Evolutionary conservation across 2,329 filamentous ascomycete species (phyloP).

Genomic region (Colletotrichum tropicale): DNA sequence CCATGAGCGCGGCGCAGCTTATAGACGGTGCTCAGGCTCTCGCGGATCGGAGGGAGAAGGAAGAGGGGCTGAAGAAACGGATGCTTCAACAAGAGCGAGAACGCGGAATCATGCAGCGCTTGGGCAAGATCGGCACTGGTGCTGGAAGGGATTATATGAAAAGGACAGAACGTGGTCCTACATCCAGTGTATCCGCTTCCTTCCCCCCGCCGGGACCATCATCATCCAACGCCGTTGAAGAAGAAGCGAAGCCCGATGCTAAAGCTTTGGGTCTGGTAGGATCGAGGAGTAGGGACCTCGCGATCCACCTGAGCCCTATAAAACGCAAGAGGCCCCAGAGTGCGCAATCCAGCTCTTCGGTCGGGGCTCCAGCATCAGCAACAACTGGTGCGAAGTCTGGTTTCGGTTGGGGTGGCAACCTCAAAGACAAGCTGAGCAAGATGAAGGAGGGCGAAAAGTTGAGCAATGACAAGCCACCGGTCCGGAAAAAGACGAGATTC

Average conservation of each 20-base stretch:
- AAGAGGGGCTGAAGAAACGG: constrained; percentile 69
- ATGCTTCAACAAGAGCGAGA: constrained; percentile 74
- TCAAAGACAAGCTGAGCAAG: constrained; percentile 60
- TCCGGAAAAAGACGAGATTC: constrained; percentile 79
- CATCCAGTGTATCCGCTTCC: not conserved
- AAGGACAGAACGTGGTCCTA: constrained; percentile 25
- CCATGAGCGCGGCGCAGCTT: constrained; percentile 61
- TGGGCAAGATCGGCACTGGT: constrained; percentile 68
- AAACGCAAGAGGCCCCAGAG: constrained; percentile 66
- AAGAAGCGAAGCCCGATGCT: constrained; percentile 44
- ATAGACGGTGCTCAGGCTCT: constrained; percentile 70
- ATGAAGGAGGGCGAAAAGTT: constrained; percentile 66
- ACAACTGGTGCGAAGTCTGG: constrained; percentile 28
- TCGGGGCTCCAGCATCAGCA: constrained; percentile 20
- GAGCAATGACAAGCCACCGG: constrained; percentile 43
- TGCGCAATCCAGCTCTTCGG: constrained; percentile 40
- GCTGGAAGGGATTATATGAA: constrained; percentile 76
- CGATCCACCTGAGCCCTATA: constrained; percentile 61
- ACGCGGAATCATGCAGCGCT: constrained; percentile 70
- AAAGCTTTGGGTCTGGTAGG: constrained; percentile 46
- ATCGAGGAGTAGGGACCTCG: constrained; percentile 40
- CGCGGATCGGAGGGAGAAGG: constrained; percentile 63
- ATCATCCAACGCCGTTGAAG: constrained; percentile 25
- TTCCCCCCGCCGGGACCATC: not conserved
- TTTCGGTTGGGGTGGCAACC: constrained; percentile 62